Evolutionary conservation across 1,139 yeast species (phyloP).

Genomic region (Yamadazyma conglobata): DNA sequence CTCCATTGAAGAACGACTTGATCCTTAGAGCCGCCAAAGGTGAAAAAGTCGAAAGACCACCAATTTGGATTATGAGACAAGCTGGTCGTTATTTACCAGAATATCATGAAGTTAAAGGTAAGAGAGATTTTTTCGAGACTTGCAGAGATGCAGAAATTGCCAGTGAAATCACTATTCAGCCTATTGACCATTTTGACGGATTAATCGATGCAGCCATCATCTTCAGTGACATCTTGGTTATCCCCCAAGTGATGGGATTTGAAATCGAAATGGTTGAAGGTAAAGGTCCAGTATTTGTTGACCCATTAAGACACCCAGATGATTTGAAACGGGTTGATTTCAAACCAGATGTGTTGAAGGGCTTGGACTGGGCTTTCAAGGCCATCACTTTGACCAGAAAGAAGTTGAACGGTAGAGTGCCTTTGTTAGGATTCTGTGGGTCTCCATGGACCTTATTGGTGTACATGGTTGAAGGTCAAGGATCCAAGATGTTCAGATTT

Average conservation of each 20-base stretch:
- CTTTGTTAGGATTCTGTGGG: conserved; percentile 92
- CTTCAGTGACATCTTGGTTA: conserved; percentile 89
- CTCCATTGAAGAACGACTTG: conserved; percentile 81
- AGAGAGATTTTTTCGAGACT: conserved; percentile 87
- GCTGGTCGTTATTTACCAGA: conserved; percentile 90
- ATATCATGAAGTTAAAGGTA: conserved; percentile 83
- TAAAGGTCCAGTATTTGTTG: conserved; percentile 90
- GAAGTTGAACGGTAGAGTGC: conserved; percentile 85
- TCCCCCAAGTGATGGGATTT: conserved; percentile 99
- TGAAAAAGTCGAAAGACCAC: conserved; percentile 92
- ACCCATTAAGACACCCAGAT: conserved; percentile 73
- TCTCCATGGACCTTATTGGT: conserved; percentile 98
- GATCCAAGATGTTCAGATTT: conserved; percentile 83
- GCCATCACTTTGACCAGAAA: conserved; percentile 85
- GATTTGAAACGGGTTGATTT: conserved; percentile 60
- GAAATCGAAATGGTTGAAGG: conserved; percentile 92
- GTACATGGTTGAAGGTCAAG: conserved; percentile 98
- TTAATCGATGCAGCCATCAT: conserved; percentile 94
- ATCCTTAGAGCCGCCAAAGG: conserved; percentile 81
- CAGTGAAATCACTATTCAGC: conserved; percentile 91
- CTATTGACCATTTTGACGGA: conserved; percentile 85
- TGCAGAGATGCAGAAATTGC: conserved; percentile 95
- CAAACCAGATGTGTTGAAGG: conserved; percentile 68
- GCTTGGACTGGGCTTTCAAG: conserved; percentile 90
- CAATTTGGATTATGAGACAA: conserved; percentile 97